These are phyloP conservation scores for Leucoagaricus sp. DNA, from an alignment of 1,284 basidiomycete genomes.

Conservation along the genomic window DNA sequence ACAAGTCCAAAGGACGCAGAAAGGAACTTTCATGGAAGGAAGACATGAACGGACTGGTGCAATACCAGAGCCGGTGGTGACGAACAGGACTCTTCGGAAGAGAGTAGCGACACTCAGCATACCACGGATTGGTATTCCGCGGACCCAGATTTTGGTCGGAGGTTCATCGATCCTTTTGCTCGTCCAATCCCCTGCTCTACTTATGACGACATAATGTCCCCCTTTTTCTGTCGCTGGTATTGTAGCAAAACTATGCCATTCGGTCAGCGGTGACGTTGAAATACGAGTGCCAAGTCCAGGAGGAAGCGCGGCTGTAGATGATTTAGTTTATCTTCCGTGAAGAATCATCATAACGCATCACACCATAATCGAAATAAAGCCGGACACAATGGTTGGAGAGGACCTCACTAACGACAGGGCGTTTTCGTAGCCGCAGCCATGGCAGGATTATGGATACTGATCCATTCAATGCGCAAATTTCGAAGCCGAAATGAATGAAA, in stretches of 20 bases:
- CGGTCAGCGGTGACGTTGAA: constrained; percentile 51
- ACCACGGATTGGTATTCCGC: constrained; percentile 37
- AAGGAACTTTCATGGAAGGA: constrained; percentile 33
- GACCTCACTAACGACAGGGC: constrained; percentile 31
- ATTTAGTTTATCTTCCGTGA: constrained; percentile 17
- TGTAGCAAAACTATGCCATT: constrained; percentile 51
- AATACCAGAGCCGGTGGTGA: constrained; percentile 41
- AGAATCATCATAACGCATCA: too few species aligned
- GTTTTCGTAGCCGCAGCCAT: constrained; percentile 18
- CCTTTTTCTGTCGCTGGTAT: constrained; percentile 49
- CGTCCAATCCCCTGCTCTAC: constrained; percentile 42
- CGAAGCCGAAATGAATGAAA: background rate
- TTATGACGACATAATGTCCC: constrained; percentile 41
- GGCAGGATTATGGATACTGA: too few species aligned
- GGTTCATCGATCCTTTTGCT: constrained; percentile 33
- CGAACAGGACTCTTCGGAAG: constrained; percentile 38
- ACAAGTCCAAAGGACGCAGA: constrained; percentile 38
- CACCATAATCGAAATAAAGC: constrained; percentile 36
- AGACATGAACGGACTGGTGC: constrained; percentile 37
- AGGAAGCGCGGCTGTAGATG: constrained; percentile 42
- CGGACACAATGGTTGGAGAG: constrained; percentile 38
- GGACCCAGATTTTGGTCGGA: constrained; percentile 36
- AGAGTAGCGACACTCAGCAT: constrained; percentile 35
- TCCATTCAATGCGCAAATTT: too few species aligned
- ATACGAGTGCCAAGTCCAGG: constrained; percentile 56